Evolutionary conservation across 768 basidiomycete species (phyloP).

Genomic region (Lactifluus hygrophoroides): DNA sequence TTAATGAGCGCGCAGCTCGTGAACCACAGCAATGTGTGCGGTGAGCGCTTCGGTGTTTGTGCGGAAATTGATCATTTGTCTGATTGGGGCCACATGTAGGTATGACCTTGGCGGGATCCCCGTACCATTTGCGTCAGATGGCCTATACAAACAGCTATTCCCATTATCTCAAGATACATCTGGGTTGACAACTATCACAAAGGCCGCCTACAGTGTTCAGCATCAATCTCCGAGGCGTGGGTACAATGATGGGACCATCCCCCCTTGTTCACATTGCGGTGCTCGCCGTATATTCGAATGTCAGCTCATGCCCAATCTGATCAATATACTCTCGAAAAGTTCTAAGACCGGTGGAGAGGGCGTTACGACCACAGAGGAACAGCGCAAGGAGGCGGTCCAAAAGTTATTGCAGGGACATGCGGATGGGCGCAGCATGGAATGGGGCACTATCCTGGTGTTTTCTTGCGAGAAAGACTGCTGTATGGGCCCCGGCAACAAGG

Average conservation of each 20-base stretch:
- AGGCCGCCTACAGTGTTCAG: conserved; percentile 50
- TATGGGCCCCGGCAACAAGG: conserved; percentile 33
- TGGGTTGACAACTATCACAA: conserved; percentile 45
- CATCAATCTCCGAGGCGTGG: conserved; percentile 35
- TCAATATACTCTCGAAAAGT: conserved; percentile 54
- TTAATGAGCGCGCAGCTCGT: conserved; percentile 59
- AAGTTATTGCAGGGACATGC: conserved; percentile 39
- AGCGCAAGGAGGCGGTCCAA: conserved; percentile 56
- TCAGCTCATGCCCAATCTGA: conserved; percentile 91
- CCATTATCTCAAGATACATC: conserved; percentile 38
- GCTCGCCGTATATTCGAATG: conserved; percentile 76
- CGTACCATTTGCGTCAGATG: conserved; percentile 77
- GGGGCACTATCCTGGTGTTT: conserved; percentile 89
- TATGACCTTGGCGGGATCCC: conserved; percentile 86
- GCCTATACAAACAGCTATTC: conserved; percentile 66
- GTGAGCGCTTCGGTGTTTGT: conserved; percentile 36
- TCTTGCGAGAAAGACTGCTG: conserved; percentile 80
- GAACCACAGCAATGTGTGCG: conserved; percentile 83
- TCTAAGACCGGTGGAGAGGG: conserved; percentile 22
- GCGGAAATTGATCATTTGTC: background rate
- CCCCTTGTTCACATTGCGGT: conserved; percentile 59
- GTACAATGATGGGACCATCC: conserved; percentile 49
- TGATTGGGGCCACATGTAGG: conserved; percentile 31
- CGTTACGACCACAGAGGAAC: conserved; percentile 47
- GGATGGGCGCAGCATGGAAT: conserved; percentile 72